phyloP scores from a whole-genome alignment of 2,329 filamentous ascomycete species.

The Sporothrix curviconia region DNA sequence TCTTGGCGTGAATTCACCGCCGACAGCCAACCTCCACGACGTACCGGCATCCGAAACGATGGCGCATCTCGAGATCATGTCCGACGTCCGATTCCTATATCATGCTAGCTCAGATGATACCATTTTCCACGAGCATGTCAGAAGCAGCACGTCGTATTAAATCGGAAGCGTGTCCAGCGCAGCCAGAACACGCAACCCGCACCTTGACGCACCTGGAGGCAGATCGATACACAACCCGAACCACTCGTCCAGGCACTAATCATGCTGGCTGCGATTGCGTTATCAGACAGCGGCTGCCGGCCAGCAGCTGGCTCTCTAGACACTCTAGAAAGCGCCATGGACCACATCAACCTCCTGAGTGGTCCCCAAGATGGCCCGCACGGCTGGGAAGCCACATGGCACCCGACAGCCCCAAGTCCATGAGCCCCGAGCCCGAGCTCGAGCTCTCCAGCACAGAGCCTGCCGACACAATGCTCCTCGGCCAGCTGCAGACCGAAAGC shows the following conservation, averaged over 20 bases:
- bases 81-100: neutral
- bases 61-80: neutral
- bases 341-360: too few relatives aligned
- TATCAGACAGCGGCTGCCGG: neutral
- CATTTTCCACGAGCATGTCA: constrained; percentile 1
- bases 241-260: neutral
- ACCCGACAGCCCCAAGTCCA: too few relatives aligned
- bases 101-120: constrained; percentile 10
- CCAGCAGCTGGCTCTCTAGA: neutral
- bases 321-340: too few relatives aligned
- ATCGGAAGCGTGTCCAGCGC: neutral
- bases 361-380: too few relatives aligned
- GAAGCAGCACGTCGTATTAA: constrained; percentile 1
- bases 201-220: too few relatives aligned
- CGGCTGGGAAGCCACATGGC: too few relatives aligned
- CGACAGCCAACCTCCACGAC: neutral
- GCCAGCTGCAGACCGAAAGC: constrained; percentile 10
- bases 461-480: neutral
- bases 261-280: constrained; percentile 4
- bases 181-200: neutral
- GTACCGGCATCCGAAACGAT: neutral
- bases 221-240: neutral
- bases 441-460: neutral
- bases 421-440: neutral
- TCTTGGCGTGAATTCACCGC: neutral